Percentiles rank a stretch among this genome's conserved stretches.
phyloP scores from a whole-genome alignment of 2,329 filamentous ascomycete species.

The Aureobasidium sp. region DNA sequence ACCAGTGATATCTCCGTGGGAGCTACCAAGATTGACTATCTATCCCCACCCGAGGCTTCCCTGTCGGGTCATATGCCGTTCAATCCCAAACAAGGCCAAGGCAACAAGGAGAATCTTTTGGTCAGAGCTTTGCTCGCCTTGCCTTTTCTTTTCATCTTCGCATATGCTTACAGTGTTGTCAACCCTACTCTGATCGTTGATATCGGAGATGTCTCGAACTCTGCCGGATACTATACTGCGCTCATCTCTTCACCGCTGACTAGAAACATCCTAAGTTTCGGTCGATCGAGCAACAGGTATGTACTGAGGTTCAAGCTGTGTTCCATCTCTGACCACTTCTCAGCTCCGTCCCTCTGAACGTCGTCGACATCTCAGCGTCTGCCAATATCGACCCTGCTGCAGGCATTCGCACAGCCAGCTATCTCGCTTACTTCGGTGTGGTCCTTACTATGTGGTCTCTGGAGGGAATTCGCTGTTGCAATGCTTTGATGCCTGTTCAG shows the following conservation, averaged over 20 bases:
- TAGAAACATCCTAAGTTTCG: not conserved
- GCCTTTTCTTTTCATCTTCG: slow-evolving; percentile 7
- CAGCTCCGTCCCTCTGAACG: not conserved
- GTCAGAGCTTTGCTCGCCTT: not conserved
- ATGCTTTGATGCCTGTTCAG: slow-evolving; percentile 20
- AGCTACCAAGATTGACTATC: slow-evolving; percentile 24
- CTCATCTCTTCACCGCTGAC: not conserved
- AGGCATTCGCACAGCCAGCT: slow-evolving; percentile 20
- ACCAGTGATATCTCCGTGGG: slow-evolving; percentile 16
- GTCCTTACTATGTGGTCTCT: slow-evolving; percentile 26
- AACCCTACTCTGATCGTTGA: not conserved
- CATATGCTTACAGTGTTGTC: not conserved
- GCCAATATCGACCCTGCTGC: not conserved
- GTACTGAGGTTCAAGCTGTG: not conserved
- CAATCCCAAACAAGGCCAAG: slow-evolving; percentile 23
- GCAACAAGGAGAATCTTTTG: slow-evolving; percentile 22
- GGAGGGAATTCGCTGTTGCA: slow-evolving; percentile 24
- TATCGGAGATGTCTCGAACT: not conserved
- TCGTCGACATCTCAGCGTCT: not conserved
- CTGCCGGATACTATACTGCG: too few relatives aligned
- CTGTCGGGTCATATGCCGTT: slow-evolving; percentile 24
- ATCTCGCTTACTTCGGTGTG: slow-evolving; percentile 23
- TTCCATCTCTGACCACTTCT: not conserved
- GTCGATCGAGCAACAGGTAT: not conserved
- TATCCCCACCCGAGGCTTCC: slow-evolving; percentile 22